A percentile compares a stretch with the other conserved stretches of the same genome.
phyloP scores from a whole-genome alignment of 129 eudicot genomes.

The Arctium lappa region DNA sequence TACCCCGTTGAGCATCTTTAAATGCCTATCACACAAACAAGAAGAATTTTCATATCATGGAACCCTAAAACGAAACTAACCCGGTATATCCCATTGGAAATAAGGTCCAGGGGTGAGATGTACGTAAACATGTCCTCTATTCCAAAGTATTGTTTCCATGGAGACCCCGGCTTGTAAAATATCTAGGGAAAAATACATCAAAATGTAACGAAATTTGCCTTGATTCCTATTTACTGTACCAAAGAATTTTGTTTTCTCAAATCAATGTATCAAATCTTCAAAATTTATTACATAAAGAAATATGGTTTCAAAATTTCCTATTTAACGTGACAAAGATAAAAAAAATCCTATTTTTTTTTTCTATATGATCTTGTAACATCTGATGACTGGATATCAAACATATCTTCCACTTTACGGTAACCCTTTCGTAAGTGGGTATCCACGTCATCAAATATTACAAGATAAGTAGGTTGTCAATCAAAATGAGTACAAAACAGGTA shows the following conservation, averaged over 20 bases:
- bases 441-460: not conserved
- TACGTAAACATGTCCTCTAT: no score
- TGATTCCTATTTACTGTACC: no score
- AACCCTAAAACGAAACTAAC: no score
- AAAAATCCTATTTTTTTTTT: not conserved
- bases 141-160: no score
- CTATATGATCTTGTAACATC: not conserved
- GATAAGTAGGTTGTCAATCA: not conserved
- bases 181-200: no score
- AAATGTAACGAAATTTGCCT: no score
- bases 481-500: not conserved
- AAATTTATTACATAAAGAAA: not conserved
- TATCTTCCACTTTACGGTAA: not conserved
- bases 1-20: conserved; percentile 48
- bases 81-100: no score
- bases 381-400: not conserved
- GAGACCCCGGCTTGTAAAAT: no score
- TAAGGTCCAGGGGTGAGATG: no score
- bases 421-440: not conserved
- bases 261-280: no score
- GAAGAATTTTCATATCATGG: not conserved
- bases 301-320: not conserved
- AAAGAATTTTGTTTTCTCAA: no score
- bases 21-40: conserved; percentile 47
- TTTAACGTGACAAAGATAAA: not conserved